A percentile compares a stretch with the other conserved stretches of the same genome.
Conservation (phyloP, 2,329 filamentous ascomycete species). For the Stachybotrys chlorohalonatus region DNA sequence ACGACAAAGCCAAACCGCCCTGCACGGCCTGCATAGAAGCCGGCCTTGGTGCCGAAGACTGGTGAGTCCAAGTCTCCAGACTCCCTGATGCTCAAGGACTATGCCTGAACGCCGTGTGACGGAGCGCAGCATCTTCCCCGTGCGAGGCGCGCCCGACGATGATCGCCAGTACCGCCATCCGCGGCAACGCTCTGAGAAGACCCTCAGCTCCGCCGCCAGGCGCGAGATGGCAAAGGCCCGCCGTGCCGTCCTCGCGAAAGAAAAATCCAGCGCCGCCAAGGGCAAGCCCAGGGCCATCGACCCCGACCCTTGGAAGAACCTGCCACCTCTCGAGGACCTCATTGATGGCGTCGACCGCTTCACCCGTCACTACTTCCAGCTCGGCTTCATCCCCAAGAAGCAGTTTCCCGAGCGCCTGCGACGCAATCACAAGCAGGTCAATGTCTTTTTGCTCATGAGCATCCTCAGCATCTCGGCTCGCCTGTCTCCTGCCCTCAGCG, state of each 20-base stretch:
- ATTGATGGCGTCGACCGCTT: constrained; percentile 45
- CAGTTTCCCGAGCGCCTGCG: constrained; percentile 38
- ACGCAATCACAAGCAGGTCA: constrained; percentile 37
- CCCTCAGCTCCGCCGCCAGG: constrained; percentile 15
- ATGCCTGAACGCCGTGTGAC: constrained; percentile 1
- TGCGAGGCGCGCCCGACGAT: constrained; percentile 42
- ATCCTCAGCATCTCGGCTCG: constrained; percentile 49
- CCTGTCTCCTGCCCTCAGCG: constrained; percentile 38
- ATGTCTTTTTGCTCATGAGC: constrained; percentile 44
- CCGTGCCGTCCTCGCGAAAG: constrained; percentile 20
- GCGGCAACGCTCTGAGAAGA: constrained; percentile 38
- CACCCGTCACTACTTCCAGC: constrained; percentile 47
- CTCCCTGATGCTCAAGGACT: background rate
- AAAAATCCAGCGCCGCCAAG: background rate
- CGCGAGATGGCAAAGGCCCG: constrained; percentile 26
- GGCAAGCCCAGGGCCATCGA: constrained; percentile 9
- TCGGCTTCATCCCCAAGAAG: constrained; percentile 48
- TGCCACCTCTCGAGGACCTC: constrained; percentile 39
- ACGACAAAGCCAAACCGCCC: constrained; percentile 37
- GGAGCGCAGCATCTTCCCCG: constrained; percentile 36
- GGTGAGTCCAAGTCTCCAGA: constrained; percentile 25
- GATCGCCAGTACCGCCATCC: constrained; percentile 50
- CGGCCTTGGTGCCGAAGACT: constrained; percentile 37
- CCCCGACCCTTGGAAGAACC: constrained; percentile 36
- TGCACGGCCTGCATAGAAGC: constrained; percentile 43